These are phyloP conservation scores for Uronychia setigera DNA, from an alignment of 73 alveolate species.

Conservation along the genomic window DNA sequence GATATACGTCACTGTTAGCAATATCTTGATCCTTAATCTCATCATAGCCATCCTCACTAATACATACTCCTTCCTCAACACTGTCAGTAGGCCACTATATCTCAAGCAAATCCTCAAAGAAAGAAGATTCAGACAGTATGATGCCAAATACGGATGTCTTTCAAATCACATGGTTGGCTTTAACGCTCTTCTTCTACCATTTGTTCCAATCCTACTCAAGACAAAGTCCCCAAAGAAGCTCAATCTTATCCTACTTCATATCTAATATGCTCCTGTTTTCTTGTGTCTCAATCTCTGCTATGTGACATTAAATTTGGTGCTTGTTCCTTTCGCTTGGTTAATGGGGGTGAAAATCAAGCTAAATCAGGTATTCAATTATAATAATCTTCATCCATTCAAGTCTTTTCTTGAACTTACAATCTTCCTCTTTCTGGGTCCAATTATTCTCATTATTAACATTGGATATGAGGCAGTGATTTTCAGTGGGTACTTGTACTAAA, in stretches of 20 bases:
- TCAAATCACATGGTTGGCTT: background rate
- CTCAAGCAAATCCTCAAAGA: background rate
- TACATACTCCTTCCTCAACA: background rate
- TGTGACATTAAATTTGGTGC: background rate
- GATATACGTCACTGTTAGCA: background rate
- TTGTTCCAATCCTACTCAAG: background rate
- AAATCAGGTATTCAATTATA: too few species aligned
- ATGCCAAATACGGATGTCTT: background rate
- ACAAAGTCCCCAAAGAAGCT: background rate
- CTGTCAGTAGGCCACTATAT: background rate
- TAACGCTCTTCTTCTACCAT: background rate
- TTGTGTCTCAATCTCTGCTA: background rate
- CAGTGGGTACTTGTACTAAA: too few species aligned
- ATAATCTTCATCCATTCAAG: too few species aligned
- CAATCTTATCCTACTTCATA: background rate
- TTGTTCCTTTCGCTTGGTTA: background rate
- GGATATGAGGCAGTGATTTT: too few species aligned
- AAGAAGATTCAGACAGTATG: background rate
- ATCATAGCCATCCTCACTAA: background rate
- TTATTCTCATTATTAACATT: too few species aligned
- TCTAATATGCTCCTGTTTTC: background rate
- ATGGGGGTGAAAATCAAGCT: too few species aligned
- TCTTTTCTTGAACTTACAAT: too few species aligned
- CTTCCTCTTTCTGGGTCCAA: too few species aligned
- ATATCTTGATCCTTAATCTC: background rate